Percentiles rank a stretch among this genome's conserved stretches.
phyloP scores from a whole-genome alignment of 148 eudicot species.

The Linanthus parryae region DNA sequence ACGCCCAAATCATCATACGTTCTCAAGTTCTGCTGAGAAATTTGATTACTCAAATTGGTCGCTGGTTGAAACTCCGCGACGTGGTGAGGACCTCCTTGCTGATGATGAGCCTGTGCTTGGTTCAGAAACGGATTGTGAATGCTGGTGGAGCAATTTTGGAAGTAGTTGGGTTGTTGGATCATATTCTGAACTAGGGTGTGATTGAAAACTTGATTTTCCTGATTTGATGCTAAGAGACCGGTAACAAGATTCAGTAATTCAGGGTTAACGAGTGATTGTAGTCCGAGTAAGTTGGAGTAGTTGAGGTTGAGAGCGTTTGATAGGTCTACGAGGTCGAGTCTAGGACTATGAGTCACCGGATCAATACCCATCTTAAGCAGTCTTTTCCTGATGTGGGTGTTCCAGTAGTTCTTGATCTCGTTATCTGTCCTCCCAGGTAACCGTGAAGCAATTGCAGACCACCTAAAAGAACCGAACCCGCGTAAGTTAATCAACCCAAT shows the following conservation, averaged over 20 bases:
- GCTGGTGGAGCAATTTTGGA: conserved; percentile 3
- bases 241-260: conserved; percentile 20
- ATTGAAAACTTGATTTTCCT: conserved; percentile 18
- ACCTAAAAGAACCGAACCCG: no score
- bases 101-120: no score
- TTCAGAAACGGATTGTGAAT: no score
- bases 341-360: conserved; percentile 43
- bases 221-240: conserved; percentile 14
- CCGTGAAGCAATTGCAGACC: conserved; percentile 44
- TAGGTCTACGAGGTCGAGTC: conserved; percentile 29
- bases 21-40: no score
- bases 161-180: conserved; percentile 4
- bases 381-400: no score
- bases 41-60: no score
- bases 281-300: conserved; percentile 22
- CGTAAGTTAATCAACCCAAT: no score
- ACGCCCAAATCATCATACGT: no score
- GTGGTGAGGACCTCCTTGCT: no score
- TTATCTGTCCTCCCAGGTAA: conserved; percentile 37
- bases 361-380: conserved; percentile 36
- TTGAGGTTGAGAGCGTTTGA: conserved; percentile 25
- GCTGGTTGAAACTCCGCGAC: no score
- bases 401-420: no score
- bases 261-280: conserved; percentile 32
- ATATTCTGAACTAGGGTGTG: conserved; percentile 12